Evolutionary conservation across 192 early-diverging fungal genomes (phyloP), one percentile per base, ranked within the genome.

Genomic region (Mortierella claussenii): DNA sequence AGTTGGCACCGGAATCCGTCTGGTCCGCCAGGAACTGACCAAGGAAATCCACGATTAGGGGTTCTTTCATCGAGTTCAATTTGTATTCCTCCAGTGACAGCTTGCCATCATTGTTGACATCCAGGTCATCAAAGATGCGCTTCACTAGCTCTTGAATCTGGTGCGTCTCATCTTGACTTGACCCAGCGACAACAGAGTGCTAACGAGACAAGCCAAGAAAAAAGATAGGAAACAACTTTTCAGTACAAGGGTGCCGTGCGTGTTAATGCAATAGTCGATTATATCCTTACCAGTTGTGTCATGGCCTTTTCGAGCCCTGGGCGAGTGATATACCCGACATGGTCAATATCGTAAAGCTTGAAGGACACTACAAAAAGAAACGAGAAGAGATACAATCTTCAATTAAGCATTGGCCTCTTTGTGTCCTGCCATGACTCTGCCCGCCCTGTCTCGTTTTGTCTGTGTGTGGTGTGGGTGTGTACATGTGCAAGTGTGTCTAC

Each of bases 261-360:
- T n/a, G n/a, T n/a, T n/a, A n/a, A n/a, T n/a, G n/a, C n/a, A n/a
- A n/a, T 18, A 42, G 2, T 15, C 33, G 23, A 42, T 26, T 3
- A 26, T 1, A 24, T 36, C 6, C 33, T 51, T 81, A 93, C 92
- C 92, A 94, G 80, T 61, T 93, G 84, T 32, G 85, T 81, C 88
- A 92, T 88, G 52, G 92, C 88, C 52, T 83, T 82, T 54, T 90
- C 88, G 42, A 94, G 69, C 17, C 93, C 92, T 43, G 86, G 84
- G 47, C 84, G 86, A 70, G 91, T 89, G 23, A 94, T 86, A 27
- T 85, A 88, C 23, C 92, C 92, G 67, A 84, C 88, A 56, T 90
- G 89, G 58, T 94, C 87, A 34, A 93, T 83, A 82, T 94, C 92
- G 75, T 94, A 94, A 42, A 94, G 64, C 59, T 86, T 84, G 79